Conservation (phyloP, 495 filamentous ascomycete species). For the Tuber magnatum region DNA sequence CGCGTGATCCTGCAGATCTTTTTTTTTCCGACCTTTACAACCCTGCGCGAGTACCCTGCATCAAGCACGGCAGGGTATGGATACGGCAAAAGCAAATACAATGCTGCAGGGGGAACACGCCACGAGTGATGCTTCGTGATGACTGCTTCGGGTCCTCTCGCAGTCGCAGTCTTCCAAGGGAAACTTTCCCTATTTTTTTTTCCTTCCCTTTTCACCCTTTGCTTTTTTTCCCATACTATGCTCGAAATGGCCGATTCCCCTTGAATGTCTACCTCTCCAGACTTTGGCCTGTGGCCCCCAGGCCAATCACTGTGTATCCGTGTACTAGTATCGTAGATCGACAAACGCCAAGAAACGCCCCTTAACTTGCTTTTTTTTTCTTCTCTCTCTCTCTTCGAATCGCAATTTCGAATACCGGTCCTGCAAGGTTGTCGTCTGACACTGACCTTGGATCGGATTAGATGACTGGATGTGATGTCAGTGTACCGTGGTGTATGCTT, state of each 20-base stretch:
- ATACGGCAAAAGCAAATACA: neutral
- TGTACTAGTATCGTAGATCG: neutral
- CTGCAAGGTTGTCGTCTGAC: neutral
- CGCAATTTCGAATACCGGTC: neutral
- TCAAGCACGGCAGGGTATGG: neutral
- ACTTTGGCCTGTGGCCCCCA: too few relatives aligned
- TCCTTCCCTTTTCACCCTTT: neutral
- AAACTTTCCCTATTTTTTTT: neutral
- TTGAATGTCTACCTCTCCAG: neutral
- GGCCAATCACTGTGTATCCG: too few relatives aligned
- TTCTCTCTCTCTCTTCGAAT: neutral
- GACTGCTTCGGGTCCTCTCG: neutral
- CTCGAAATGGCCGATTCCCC: neutral
- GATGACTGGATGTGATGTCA: neutral
- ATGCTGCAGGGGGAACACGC: too few relatives aligned
- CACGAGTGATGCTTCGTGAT: neutral
- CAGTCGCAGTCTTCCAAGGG: neutral
- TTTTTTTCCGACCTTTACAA: too few relatives aligned
- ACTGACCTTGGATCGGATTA: neutral
- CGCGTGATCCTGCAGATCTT: too few relatives aligned
- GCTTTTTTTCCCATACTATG: neutral
- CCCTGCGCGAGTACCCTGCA: neutral
- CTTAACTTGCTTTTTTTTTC: neutral
- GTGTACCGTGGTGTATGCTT: too few relatives aligned
- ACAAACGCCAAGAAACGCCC: neutral